Evolutionary conservation across 2,329 filamentous ascomycete genomes (phyloP).

Genomic region (Arthrobotrys entomopaga): DNA sequence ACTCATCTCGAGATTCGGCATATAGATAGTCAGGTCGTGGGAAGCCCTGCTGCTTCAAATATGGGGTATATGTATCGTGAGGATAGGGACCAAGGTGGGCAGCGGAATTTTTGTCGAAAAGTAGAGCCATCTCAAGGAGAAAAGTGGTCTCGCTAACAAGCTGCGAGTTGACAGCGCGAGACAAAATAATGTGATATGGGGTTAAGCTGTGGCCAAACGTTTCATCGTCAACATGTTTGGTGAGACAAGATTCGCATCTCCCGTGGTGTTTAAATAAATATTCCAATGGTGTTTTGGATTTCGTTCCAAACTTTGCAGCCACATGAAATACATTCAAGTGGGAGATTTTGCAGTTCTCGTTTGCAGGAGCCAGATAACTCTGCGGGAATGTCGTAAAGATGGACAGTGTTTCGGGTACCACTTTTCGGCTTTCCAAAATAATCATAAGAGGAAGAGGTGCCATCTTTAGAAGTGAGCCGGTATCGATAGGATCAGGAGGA

Average conservation of each 20-base stretch:
- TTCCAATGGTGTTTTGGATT: not conserved
- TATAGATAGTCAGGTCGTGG: no score
- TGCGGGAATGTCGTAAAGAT: not conserved
- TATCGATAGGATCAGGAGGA: not conserved
- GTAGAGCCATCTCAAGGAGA: no score
- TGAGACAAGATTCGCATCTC: not conserved
- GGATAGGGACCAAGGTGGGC: no score
- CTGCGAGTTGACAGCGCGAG: no score
- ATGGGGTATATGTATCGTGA: no score
- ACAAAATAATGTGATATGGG: not conserved
- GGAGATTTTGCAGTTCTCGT: not conserved
- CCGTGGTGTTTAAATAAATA: not conserved
- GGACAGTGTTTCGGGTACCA: not conserved
- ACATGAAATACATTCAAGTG: not conserved
- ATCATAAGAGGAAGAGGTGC: not conserved
- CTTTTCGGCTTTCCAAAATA: not conserved
- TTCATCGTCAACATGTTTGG: not conserved
- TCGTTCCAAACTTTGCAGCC: not conserved
- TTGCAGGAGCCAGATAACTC: not conserved
- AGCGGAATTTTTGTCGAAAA: no score
- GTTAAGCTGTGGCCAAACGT: not conserved
- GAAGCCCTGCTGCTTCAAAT: no score
- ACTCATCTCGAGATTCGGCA: no score
- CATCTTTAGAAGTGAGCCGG: not conserved
- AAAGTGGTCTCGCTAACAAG: no score